Conservation (phyloP, 768 basidiomycete genomes). For the Tulasnella sp. region DNA sequence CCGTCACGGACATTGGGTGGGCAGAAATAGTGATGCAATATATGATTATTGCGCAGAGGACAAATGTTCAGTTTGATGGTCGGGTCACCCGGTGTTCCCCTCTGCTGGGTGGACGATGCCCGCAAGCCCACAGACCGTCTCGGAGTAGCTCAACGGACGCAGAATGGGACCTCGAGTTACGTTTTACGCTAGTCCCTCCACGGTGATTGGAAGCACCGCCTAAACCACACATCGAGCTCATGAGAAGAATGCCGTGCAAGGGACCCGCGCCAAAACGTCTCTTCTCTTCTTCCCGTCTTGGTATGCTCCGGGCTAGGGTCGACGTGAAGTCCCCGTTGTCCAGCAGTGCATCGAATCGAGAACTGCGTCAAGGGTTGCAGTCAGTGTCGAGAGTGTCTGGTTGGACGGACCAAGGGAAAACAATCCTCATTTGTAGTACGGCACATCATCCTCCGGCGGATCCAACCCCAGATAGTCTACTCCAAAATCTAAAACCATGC, state of each 20-base stretch:
- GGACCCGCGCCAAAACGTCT: not conserved
- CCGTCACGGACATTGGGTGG: too few species aligned
- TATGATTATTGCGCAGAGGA: not conserved
- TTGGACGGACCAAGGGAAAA: not conserved
- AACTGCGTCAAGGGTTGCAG: too few species aligned
- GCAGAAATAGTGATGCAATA: not conserved
- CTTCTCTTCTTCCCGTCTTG: not conserved
- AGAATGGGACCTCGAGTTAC: not conserved
- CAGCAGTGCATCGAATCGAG: not conserved
- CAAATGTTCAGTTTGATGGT: not conserved
- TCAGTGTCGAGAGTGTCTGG: not conserved
- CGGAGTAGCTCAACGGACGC: not conserved
- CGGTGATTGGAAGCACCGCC: not conserved
- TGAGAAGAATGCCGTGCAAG: not conserved
- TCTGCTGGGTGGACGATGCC: not conserved
- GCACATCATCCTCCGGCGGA: too few species aligned
- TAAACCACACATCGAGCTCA: not conserved
- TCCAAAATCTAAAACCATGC: too few species aligned
- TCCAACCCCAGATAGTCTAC: too few species aligned
- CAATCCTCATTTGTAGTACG: too few species aligned
- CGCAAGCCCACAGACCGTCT: not conserved
- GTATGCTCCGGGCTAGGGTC: not conserved
- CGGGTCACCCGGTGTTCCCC: not conserved
- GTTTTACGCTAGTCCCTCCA: not conserved
- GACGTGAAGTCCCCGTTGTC: not conserved